Evolutionary conservation across 192 early-diverging fungal genomes (phyloP).

Genomic region (Rhizophlyctis rosea): DNA sequence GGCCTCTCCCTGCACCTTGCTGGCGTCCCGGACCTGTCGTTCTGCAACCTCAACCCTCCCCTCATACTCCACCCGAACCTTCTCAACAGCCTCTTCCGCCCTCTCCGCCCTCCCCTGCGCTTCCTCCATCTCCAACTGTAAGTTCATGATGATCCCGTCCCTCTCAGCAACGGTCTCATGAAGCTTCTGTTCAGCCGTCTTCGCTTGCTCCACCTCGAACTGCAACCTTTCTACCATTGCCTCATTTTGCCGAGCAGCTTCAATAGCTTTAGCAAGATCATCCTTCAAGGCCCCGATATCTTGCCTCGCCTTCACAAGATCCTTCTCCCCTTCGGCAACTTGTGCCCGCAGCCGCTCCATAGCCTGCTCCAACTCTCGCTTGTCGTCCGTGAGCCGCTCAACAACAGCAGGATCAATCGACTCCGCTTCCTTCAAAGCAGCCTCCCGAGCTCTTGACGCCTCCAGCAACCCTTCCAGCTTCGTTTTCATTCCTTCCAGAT

Average conservation of each 20-base stretch:
- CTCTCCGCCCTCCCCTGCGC: neutral
- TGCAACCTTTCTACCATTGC: neutral
- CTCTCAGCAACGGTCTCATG: neutral
- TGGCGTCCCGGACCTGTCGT: too few species aligned
- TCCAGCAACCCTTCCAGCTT: neutral
- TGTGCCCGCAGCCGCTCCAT: too few species aligned
- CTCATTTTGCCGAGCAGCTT: neutral
- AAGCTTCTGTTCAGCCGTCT: neutral
- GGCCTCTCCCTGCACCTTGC: too few species aligned
- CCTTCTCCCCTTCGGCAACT: too few species aligned
- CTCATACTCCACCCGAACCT: neutral
- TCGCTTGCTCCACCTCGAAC: neutral
- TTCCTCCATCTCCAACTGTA: neutral
- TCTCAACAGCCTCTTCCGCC: neutral
- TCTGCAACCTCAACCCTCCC: too few species aligned
- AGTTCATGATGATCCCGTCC: neutral
- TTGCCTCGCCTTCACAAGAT: neutral
- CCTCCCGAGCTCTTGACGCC: neutral
- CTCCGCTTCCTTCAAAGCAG: neutral
- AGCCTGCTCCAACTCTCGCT: neutral
- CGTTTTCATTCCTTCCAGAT: neutral
- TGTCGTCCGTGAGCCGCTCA: neutral
- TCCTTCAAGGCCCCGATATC: neutral
- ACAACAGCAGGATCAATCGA: neutral
- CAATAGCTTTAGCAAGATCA: neutral